Conservation (phyloP, 108 stramenopile species). For the Discostella pseudostelligera region DNA sequence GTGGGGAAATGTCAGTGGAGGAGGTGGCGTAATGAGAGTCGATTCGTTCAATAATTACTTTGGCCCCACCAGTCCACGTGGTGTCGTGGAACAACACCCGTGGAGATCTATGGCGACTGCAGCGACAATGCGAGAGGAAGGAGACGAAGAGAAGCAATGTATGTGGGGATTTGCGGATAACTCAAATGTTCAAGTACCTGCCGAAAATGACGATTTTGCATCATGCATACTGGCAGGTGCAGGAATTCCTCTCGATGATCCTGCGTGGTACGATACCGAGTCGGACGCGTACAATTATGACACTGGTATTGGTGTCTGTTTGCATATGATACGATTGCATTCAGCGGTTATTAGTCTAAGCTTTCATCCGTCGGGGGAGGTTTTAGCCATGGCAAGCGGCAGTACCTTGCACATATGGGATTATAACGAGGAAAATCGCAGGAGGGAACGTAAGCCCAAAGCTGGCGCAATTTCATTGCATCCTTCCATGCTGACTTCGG, state of each 20-base stretch:
- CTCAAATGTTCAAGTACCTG: not conserved
- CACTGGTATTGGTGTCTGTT: constrained; percentile 51
- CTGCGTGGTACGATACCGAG: constrained; percentile 45
- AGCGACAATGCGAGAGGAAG: not conserved
- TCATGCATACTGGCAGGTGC: constrained; percentile 11
- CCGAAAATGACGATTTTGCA: constrained; percentile 38
- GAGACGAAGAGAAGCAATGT: not conserved
- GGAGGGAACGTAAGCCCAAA: constrained; percentile 5
- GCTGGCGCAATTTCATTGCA: not conserved
- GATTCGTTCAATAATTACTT: not conserved
- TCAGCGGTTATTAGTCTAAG: constrained; percentile 90
- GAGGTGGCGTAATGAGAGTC: not conserved
- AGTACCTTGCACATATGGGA: constrained; percentile 91
- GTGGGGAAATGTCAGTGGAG: not conserved
- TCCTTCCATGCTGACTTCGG: not conserved
- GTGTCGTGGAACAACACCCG: constrained; percentile 21
- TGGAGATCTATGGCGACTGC: constrained; percentile 1
- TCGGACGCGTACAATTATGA: constrained; percentile 45
- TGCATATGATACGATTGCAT: constrained; percentile 83
- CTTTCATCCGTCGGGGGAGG: constrained; percentile 90
- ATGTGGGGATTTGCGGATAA: not conserved
- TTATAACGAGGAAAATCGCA: constrained; percentile 52
- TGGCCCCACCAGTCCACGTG: constrained; percentile 19
- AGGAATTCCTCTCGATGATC: constrained; percentile 46
- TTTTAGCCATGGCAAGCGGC: constrained; percentile 92